These are phyloP conservation scores for Verticillium isaacii DNA, from an alignment of 2,329 filamentous ascomycete genomes.

Conservation along the genomic window DNA sequence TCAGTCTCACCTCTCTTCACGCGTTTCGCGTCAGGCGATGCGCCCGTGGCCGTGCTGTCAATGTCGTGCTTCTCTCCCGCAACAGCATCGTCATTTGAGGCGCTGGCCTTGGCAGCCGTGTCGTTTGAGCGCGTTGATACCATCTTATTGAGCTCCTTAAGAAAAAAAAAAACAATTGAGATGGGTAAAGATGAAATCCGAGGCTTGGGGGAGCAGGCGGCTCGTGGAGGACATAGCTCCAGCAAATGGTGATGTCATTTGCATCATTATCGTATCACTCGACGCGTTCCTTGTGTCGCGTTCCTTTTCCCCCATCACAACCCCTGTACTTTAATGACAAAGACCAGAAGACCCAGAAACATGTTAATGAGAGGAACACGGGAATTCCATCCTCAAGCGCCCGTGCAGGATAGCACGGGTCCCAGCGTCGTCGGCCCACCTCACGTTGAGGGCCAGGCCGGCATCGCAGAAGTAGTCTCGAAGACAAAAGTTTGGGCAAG, in stretches of 20 bases:
- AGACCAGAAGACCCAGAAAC: neutral
- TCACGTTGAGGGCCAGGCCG: neutral
- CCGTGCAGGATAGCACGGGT: neutral
- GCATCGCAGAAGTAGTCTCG: neutral
- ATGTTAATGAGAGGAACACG: neutral
- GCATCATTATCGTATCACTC: neutral
- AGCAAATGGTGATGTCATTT: constrained; percentile 2
- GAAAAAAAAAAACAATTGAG: too few relatives aligned
- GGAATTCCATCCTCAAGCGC: neutral
- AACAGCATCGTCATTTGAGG: neutral
- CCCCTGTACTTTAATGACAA: neutral
- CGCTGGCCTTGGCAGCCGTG: neutral
- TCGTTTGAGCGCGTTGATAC: neutral
- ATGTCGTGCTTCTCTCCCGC: constrained; percentile 10
- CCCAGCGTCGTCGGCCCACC: neutral
- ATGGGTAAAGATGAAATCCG: too few relatives aligned
- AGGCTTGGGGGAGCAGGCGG: neutral
- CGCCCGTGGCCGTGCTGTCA: neutral
- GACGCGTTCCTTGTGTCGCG: neutral
- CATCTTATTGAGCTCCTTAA: neutral
- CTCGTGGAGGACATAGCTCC: neutral
- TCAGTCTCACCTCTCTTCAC: constrained; percentile 6
- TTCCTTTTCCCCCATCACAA: neutral
- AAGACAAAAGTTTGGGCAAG: too few relatives aligned
- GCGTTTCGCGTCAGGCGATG: constrained; percentile 8